phyloP scores from a whole-genome alignment of 208 protist species.

The Naegleria gruberi region DNA sequence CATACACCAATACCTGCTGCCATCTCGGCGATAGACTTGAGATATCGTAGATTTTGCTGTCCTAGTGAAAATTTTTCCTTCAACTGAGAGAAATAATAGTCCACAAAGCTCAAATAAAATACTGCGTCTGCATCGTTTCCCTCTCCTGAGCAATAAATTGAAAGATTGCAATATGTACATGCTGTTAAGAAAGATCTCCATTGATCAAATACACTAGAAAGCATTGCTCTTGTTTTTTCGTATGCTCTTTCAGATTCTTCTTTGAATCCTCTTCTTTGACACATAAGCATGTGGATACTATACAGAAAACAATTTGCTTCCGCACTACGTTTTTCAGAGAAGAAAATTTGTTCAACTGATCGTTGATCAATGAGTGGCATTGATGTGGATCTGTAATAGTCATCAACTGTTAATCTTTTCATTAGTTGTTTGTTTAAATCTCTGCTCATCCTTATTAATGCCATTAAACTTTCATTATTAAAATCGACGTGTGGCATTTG shows the following conservation, averaged over 20 bases:
- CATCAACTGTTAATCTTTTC: slow-evolving; percentile 3
- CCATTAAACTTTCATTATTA: background rate
- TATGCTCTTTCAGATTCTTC: background rate
- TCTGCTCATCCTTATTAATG: background rate
- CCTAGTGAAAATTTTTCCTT: background rate
- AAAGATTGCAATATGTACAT: background rate
- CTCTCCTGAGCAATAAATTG: background rate
- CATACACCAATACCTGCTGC: background rate
- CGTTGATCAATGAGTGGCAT: background rate
- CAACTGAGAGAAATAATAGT: background rate
- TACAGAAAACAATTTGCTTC: background rate
- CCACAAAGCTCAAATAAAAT: slow-evolving; percentile 3
- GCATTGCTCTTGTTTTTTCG: background rate
- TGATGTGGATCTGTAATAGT: background rate
- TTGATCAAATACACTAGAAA: background rate
- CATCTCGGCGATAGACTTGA: background rate
- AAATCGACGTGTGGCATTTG: background rate
- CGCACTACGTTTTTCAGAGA: background rate
- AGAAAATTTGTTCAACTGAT: background rate
- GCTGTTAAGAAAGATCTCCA: background rate
- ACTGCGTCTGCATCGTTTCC: background rate
- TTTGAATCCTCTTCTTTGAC: slow-evolving; percentile 3
- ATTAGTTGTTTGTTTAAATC: slow-evolving; percentile 4
- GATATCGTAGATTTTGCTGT: background rate
- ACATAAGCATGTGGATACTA: background rate